Base-by-base conservation (phyloP, 2,329 filamentous ascomycete species). In the Neonectria coccinea region DNA sequence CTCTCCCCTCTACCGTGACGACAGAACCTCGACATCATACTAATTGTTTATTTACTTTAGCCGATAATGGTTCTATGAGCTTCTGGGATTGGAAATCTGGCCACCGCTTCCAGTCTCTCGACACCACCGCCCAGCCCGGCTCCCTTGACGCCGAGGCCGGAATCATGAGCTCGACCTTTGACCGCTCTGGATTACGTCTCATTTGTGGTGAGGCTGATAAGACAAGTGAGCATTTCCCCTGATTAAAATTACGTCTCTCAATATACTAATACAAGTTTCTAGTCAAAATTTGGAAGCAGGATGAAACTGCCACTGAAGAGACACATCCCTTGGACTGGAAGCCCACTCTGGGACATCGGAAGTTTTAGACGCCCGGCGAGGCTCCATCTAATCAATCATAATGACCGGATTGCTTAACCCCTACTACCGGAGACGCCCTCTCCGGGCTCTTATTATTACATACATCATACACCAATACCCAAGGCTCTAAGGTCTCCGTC, bases 61-160 rank as follows among this genome's bases (percentile, higher is more conserved):
- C 91, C 51, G 96, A 99, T 76, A 97, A 99, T 73, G 96, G 97
- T 44, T 97, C 92, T 39, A 96, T 98, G 84, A 92, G 89, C 70
- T 99, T 99, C 84, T 99, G 94, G 92, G 97, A 99, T 78, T 99
- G 96, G 96, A 98, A 98, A 82, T 92, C 94, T 0, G 96, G 97
- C 0, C 89, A 99, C 77, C 87, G 92, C 52, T 99, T 96, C 82
- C 96, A 99, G 80, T 88, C 89, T 9, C 86, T 95, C 12, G 94
- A 99, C 72, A 97, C 93, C 4, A 93, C 93, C 8, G 96, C 96
- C 1, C 96, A 99, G 78, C 96, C 96, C 0, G 96, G 96, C 54
- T 97, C 92, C 18, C 83, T 99, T 25, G 94, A 98, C 74, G 96
- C 96, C 6, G 96, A 99, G 80, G 91, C 93, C 6, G 97, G 97